A percentile compares a stretch with the other conserved stretches of the same genome.
phyloP scores from a whole-genome alignment of 176 grass and related monocot species.

The Triticum urartu region DNA sequence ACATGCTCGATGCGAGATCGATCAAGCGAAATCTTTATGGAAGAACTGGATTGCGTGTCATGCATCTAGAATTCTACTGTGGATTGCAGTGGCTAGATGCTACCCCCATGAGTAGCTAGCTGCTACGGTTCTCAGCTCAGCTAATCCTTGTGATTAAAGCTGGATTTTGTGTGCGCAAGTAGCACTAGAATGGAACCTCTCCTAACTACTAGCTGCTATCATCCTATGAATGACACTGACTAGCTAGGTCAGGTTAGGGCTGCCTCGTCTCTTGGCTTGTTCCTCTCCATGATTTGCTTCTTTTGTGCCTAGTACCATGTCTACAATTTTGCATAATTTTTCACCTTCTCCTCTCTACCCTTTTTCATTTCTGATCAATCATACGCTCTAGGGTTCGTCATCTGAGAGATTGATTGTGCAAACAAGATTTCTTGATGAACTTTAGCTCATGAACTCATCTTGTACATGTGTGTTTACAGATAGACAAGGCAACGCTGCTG shows the following conservation, averaged over 20 bases:
- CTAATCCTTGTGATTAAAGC: constrained; percentile 43
- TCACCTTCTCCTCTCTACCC: not conserved
- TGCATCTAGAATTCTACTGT: not conserved
- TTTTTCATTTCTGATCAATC: not conserved
- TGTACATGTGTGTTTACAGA: constrained; percentile 35
- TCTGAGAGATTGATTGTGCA: not conserved
- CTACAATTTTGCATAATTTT: not conserved
- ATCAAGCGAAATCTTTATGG: not conserved
- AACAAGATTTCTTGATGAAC: not conserved
- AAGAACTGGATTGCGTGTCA: not conserved
- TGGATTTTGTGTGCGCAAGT: not conserved
- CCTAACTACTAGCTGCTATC: not conserved
- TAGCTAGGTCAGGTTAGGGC: constrained; percentile 36
- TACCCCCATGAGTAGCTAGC: not conserved
- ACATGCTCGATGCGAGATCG: not conserved
- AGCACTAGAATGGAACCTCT: constrained; percentile 33
- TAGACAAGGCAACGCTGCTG: constrained; percentile 94
- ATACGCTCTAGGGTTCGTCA: constrained; percentile 15
- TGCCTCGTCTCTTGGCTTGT: not conserved
- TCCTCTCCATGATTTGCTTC: constrained; percentile 30
- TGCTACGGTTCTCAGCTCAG: not conserved
- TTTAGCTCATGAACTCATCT: not conserved
- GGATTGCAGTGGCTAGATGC: constrained; percentile 5
- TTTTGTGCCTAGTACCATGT: constrained; percentile 20
- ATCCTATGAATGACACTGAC: not conserved